Percentiles rank a stretch among this genome's conserved stretches.
Conservation (phyloP, 2,329 filamentous ascomycete genomes). For the Monosporascus cannonballus region DNA sequence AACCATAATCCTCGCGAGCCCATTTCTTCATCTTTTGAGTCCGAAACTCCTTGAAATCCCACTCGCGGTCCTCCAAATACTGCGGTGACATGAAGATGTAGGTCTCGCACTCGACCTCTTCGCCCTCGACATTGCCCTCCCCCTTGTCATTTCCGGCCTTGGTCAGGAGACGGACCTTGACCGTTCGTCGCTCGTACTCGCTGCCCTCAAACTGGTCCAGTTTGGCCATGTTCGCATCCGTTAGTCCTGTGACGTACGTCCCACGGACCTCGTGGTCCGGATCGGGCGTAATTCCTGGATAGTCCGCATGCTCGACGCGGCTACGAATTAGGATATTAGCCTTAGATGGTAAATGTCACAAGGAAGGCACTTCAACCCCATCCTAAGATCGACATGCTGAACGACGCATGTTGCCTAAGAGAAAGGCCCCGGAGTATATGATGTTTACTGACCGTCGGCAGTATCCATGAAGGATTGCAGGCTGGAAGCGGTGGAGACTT, state of each 20-base stretch:
- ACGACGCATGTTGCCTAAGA: too few relatives aligned
- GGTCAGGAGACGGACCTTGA: conserved; percentile 30
- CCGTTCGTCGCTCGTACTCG: conserved; percentile 40
- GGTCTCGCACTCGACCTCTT: conserved; percentile 48
- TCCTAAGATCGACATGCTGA: not conserved
- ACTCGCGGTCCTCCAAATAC: conserved; percentile 65
- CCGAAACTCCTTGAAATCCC: conserved; percentile 83
- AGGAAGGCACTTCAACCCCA: not conserved
- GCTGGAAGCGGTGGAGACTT: conserved; percentile 57
- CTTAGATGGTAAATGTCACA: not conserved
- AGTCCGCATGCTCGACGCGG: conserved; percentile 65
- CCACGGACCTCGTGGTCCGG: conserved; percentile 60
- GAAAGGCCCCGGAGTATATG: conserved; percentile 12
- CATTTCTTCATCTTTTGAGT: conserved; percentile 59
- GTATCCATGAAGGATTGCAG: conserved; percentile 70
- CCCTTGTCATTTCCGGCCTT: conserved; percentile 31
- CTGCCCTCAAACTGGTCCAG: conserved; percentile 78
- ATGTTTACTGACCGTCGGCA: conserved; percentile 47
- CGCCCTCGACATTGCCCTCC: conserved; percentile 35
- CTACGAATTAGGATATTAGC: conserved; percentile 21
- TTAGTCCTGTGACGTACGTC: conserved; percentile 71
- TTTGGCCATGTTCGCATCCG: conserved; percentile 65
- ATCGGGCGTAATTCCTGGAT: conserved; percentile 68
- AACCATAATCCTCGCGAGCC: conserved; percentile 45
- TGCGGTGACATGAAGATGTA: conserved; percentile 56